Conservation (phyloP, 176 grass and related monocot genomes). For the Elaeis guineensis region DNA sequence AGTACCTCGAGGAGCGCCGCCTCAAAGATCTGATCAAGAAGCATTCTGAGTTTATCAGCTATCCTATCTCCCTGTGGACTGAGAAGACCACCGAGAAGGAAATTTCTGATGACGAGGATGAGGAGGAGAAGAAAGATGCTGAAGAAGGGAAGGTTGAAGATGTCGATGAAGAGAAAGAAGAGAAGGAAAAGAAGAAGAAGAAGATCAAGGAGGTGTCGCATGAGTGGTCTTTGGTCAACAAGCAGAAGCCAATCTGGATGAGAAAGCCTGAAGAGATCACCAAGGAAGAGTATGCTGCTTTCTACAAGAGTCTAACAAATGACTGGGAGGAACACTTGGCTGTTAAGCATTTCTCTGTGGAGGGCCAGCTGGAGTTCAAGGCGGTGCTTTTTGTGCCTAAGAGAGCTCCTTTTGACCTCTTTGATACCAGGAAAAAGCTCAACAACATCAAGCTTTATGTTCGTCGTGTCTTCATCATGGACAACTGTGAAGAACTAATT, state of each 20-base stretch:
- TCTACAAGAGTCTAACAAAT: conserved; percentile 69
- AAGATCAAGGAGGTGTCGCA: conserved; percentile 99
- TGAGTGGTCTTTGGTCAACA: conserved; percentile 85
- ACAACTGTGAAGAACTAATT: conserved; percentile 94
- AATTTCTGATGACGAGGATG: conserved; percentile 96
- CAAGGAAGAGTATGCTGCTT: too few relatives aligned
- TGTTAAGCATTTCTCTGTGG: conserved; percentile 98
- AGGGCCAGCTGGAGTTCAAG: conserved; percentile 97
- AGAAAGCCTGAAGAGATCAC: conserved; percentile 43
- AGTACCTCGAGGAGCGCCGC: conserved; percentile 93
- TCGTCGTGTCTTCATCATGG: conserved; percentile 95
- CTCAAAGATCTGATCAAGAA: conserved; percentile 96
- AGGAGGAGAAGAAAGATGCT: conserved; percentile 87
- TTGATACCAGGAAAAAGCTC: conserved; percentile 83
- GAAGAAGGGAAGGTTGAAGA: conserved; percentile 96
- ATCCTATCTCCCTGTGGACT: conserved; percentile 88
- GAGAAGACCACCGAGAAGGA: conserved; percentile 98
- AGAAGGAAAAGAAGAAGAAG: conserved; percentile 92
- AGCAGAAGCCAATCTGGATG: conserved; percentile 99
- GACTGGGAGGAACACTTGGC: conserved; percentile 95
- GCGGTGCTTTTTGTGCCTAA: conserved; percentile 90
- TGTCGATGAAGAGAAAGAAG: conserved; percentile 86
- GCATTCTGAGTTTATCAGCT: conserved; percentile 98
- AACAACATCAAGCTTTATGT: conserved; percentile 99
- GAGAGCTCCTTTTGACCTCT: conserved; percentile 92